Conservation (phyloP, 495 filamentous ascomycete genomes). For the Parathielavia appendiculata region DNA sequence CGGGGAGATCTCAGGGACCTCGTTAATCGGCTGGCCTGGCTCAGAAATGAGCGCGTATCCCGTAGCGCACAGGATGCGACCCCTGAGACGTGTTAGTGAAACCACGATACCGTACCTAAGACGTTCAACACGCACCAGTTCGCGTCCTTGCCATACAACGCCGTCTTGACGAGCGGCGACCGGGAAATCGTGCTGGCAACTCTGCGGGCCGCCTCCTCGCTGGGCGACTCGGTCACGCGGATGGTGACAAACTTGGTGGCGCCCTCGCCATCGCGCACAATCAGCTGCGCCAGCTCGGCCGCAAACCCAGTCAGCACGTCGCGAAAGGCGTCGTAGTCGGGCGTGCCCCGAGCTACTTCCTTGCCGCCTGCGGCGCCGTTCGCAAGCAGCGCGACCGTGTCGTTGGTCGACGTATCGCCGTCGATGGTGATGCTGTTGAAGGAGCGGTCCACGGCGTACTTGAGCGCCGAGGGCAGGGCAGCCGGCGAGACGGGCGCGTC, state of each 20-base stretch:
- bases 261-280: conserved; percentile 94
- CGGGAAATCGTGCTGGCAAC: conserved; percentile 88
- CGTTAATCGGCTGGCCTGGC: conserved; percentile 48
- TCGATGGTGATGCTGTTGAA: conserved; percentile 98
- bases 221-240: conserved; percentile 66
- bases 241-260: conserved; percentile 98
- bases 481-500: conserved; percentile 74
- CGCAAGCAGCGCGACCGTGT: conserved; percentile 87
- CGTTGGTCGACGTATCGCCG: conserved; percentile 94
- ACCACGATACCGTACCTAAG: background rate
- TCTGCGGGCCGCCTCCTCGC: conserved; percentile 57
- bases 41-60: conserved; percentile 78
- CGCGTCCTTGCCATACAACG: conserved; percentile 91
- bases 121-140: conserved; percentile 60
- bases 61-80: conserved; percentile 86
- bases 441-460: conserved; percentile 68
- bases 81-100: conserved; percentile 41
- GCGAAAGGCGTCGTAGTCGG: conserved; percentile 62
- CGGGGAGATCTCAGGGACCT: conserved; percentile 61
- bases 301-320: conserved; percentile 69
- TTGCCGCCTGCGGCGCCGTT: conserved; percentile 87
- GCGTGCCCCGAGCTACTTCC: conserved; percentile 52
- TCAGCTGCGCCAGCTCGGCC: conserved; percentile 78
- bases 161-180: conserved; percentile 93
- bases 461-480: conserved; percentile 64